Base-by-base conservation (phyloP, 2,329 filamentous ascomycete species). In the Sclerotinia minor region DNA sequence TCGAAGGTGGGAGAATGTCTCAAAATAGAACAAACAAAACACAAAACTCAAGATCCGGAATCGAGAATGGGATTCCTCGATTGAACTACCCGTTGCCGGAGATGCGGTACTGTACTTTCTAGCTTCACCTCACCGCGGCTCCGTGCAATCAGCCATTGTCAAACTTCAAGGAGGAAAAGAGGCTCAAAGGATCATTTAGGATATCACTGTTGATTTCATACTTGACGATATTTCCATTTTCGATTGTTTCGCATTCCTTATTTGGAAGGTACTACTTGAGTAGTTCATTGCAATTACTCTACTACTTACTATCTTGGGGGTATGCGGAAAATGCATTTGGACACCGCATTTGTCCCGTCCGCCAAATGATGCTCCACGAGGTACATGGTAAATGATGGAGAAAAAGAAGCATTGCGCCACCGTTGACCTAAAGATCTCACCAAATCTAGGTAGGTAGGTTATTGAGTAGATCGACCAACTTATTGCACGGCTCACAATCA, bases 111-210 rank as follows among this genome's bases (percentile, higher is more conserved):
- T 63, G 45, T 35, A 26, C 45, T 63, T 50, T 63, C 45, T 50
- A 21, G 32, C 59, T 38, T 50, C 59, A 38, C 24, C 29, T 41
- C 45, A 26, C 44, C 45, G 21, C 58, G 44, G 44, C 58, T 52
- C 29, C 26, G 24, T 64, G n/a, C 59, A 50, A 49, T 13, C 9
- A 45, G 24, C 38, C 21, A 47, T 57, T 57, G 45, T 45, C 54
- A 35, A 41, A 29, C 15, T 24, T 44, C 47, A 15, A 53, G 38
- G 32, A 63, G 21, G n/a, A 8, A 47, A 53, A 54, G 65, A 67
- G 38, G 65, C 57, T 67, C 65, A 54, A 35, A 63, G 65, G 65
- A 63, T 53, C 65, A 63, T 54, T 44, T 63, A 67, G 26, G 21
- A 54, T 67, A 44, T 63, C 9, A 67, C 65, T 26, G 57, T 41